phyloP scores from a whole-genome alignment of 2,329 filamentous ascomycete genomes.

The Colletotrichum karsti region DNA sequence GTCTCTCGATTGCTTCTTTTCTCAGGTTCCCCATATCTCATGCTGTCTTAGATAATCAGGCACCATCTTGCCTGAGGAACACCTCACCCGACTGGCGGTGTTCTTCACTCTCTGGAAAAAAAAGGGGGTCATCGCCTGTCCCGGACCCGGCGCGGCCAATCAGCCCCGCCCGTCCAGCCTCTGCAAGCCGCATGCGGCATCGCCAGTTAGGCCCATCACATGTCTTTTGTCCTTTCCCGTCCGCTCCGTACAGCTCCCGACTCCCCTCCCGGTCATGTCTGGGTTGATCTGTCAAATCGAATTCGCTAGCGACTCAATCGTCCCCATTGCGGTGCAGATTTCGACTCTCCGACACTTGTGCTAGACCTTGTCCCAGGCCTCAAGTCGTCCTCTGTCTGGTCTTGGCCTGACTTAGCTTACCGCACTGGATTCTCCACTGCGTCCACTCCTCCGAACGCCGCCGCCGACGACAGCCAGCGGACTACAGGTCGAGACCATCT shows the following conservation, averaged over 20 bases:
- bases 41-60: conserved; percentile 10
- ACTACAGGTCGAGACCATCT: conserved; percentile 24
- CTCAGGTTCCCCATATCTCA: neutral
- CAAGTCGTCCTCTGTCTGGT: neutral
- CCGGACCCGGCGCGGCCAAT: conserved; percentile 19
- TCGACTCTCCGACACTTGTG: conserved; percentile 15
- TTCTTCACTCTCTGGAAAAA: neutral
- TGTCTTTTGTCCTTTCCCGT: conserved; percentile 20
- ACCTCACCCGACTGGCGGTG: neutral
- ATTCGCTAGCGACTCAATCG: neutral
- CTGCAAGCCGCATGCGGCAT: conserved; percentile 24
- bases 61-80: neutral
- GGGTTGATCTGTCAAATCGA: conserved; percentile 2
- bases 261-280: neutral
- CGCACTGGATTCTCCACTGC: conserved; percentile 1
- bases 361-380: conserved; percentile 4
- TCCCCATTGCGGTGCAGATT: conserved; percentile 23
- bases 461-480: conserved; percentile 16
- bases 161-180: conserved; percentile 16
- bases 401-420: neutral
- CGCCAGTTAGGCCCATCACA: conserved; percentile 20
- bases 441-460: conserved; percentile 17
- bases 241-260: neutral
- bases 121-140: conserved; percentile 3
- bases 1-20: neutral